Base-by-base conservation (phyloP, 345 rosid species). In the Firmiana major region DNA sequence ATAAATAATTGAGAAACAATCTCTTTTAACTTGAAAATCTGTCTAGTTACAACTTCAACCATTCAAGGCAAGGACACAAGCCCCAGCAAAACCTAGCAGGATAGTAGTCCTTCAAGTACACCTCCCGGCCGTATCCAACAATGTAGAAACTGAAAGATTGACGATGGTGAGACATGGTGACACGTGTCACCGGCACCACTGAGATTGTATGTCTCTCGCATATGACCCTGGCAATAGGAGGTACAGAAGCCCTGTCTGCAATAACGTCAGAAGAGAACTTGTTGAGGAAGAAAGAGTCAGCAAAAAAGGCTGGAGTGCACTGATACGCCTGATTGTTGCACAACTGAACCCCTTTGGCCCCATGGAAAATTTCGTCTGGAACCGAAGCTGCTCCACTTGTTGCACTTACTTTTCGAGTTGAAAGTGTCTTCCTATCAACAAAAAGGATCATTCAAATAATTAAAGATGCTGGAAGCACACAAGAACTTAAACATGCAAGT, bases 71-170 rank as follows among this genome's bases (percentile, higher is more conserved):
- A 74, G 97, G 98, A 58, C 99, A 93, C 16, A 96, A 81, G 2
- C 99, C 99, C 97, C 97, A 93, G 82, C 99, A 96, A 81, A 89
- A 91, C 77, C 94, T 85, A 0, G 98, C 86, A 0, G 98, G 97
- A 71, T 92, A 93, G 80, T 91, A 92, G 87, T 96, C 98, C 86
- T 93, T 96, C 66, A 90, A 78, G 85, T 93, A 96, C 12, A 93
- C 90, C 81, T 96, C 99, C 77, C 87, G 87, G 86, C 97, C 89
- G 71, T 77, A 86, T 58, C 98, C 97, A n/a, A 96, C 91, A 7
- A 93, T 87, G 69, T 93, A 96, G 85, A 92, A 96, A 79, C 92
- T 92, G 87, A 93, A 93, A 10, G 90, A 84, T 46, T 88, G 90
- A 22, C 86, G 78, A n/a, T 82, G 94, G 77, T 90, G 91, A 64